Evolutionary conservation across 2,329 filamentous ascomycete genomes (phyloP), one percentile per base, ranked within the genome.

Genomic region (Tolypocladium tropicale): DNA sequence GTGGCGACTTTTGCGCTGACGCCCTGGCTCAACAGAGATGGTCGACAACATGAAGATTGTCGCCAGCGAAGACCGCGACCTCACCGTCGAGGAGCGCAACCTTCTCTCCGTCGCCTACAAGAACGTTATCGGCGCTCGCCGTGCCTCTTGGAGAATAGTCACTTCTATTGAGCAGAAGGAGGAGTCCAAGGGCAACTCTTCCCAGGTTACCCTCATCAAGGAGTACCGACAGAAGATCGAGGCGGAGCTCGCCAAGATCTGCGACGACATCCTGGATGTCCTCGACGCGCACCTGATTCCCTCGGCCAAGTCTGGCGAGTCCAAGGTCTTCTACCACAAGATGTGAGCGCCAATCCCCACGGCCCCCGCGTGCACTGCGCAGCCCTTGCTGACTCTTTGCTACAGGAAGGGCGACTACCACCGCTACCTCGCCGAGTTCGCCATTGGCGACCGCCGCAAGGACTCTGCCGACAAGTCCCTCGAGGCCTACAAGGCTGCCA

Each of bases 311-410:
- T 90, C 85, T 70, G 93, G 92, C 77, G 93, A 97, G 82, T 96
- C 91, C 69, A 96, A 96, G 86, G 93, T 97, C 68, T 97, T 97
- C 81, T 96, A 96, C 81, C 92, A 97, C 88, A 97, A 97, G 88
- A 97, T 97, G 91, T 95, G 39, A 36, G 59, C 54, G 6, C 18
- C 4, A 7, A 30, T 37, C 10, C 43, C 21, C 37, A n/a, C 2
- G 34, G 16, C 23, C 30, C 33, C n/a, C 16, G 2, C 25, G 7
- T 30, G 36, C 21, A n/a, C 23, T 7, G 30, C 32, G 18, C 11
- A 21, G 41, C 46, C 36, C 37, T 52, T 39, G 23, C 53, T 61
- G 53, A 56, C 51, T 25, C 46, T n/a, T 33, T 49, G 11, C 56
- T 63, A 72, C 65, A 96, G 92, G 92, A 96, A 96, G 90, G 93